Conservation (phyloP, 2,329 filamentous ascomycete species). For the Exophiala aquamarina region DNA sequence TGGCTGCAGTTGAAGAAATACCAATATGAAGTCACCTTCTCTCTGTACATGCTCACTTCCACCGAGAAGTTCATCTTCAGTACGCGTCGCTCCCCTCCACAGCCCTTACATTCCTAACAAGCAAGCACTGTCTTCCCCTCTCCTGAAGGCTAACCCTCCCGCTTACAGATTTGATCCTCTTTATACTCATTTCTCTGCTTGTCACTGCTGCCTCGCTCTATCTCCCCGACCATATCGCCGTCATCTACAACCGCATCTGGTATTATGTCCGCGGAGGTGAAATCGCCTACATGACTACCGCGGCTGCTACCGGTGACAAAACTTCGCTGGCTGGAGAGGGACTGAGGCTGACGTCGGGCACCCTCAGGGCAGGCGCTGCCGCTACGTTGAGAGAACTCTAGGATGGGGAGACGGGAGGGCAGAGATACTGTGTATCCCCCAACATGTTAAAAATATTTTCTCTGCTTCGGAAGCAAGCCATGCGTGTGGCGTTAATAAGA, state of each 20-base stretch:
- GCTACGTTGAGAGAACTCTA: conserved; percentile 19
- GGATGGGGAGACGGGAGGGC: conserved; percentile 1
- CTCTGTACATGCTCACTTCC: conserved; percentile 94
- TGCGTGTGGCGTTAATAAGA: too few relatives aligned
- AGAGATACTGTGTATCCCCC: too few relatives aligned
- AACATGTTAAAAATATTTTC: too few relatives aligned
- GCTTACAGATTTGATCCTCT: conserved; percentile 76
- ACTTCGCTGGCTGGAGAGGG: conserved; percentile 11
- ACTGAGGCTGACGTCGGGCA: conserved; percentile 3
- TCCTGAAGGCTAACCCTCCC: conserved; percentile 4
- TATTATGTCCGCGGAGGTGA: conserved; percentile 89
- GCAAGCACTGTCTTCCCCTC: too few relatives aligned
- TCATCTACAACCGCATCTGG: conserved; percentile 80
- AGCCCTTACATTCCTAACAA: too few relatives aligned
- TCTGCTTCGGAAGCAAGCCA: too few relatives aligned
- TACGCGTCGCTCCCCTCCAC: conserved; percentile 50
- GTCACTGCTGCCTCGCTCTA: conserved; percentile 86
- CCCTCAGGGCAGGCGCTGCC: conserved; percentile 1
- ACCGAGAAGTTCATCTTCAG: conserved; percentile 97
- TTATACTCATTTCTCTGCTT: conserved; percentile 84
- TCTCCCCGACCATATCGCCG: conserved; percentile 84
- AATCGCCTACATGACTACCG: conserved; percentile 37
- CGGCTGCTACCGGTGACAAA: conserved; percentile 4
- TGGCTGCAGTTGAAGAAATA: conserved; percentile 96
- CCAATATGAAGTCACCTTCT: conserved; percentile 96